These are phyloP conservation scores for Aspergillus transmontanensis DNA, from an alignment of 2,329 filamentous ascomycete genomes.

Conservation along the genomic window DNA sequence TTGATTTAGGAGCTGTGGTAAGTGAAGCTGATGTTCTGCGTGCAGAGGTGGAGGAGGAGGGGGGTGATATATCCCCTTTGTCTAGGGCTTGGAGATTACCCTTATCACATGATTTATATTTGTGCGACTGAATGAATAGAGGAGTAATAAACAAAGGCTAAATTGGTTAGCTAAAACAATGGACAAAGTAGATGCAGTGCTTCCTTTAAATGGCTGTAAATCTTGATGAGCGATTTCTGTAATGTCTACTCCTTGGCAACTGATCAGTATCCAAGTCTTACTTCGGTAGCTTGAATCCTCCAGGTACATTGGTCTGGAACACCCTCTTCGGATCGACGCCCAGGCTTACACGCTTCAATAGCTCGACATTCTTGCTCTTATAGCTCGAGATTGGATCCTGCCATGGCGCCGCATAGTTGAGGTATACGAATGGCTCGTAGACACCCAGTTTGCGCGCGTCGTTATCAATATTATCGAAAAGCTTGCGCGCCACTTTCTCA, in stretches of 20 bases:
- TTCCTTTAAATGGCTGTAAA: no score
- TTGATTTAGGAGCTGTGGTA: no score
- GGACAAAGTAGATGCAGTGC: no score
- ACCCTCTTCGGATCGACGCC: not conserved
- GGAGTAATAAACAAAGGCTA: fast-evolving
- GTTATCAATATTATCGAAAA: not conserved
- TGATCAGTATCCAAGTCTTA: not conserved
- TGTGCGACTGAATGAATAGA: no score
- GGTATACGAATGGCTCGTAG: constrained; percentile 5
- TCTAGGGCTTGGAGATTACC: no score
- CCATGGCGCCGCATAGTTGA: constrained; percentile 6
- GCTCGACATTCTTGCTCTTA: not conserved
- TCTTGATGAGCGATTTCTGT: no score
- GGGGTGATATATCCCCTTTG: no score
- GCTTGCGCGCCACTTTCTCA: not conserved
- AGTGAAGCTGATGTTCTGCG: no score
- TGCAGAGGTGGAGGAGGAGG: no score
- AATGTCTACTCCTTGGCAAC: no score
- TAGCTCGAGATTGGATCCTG: constrained; percentile 6
- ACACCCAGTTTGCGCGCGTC: constrained; percentile 3
- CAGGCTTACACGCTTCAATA: not conserved
- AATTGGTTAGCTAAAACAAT: fast-evolving
- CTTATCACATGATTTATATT: no score
- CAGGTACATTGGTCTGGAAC: not conserved
- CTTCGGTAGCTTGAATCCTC: not conserved